Evolutionary conservation across 495 filamentous ascomycete genomes (phyloP), one percentile per base, ranked within the genome.

Genomic region (Articulospora tetracladia): DNA sequence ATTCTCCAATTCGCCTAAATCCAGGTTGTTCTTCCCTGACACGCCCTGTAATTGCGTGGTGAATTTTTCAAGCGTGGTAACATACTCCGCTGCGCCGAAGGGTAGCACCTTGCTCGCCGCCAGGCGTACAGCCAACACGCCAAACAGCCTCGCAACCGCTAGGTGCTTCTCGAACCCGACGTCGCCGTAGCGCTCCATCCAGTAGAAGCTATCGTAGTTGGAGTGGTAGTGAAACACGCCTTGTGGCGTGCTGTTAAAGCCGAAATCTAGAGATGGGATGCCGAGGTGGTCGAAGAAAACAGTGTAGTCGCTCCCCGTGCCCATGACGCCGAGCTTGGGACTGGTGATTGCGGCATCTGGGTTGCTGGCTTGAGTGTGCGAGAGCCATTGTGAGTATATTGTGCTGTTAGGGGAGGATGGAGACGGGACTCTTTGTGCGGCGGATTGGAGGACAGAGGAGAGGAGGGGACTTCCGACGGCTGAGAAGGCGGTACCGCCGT

Each of bases 131-230:
- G 47, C 22, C 20, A 27, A 50, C 10, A 66, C 20, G 3, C 25
- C 22, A 50, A 24, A 50, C 10, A 50, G 2, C 11, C 25, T 50
- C 22, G 47, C 90, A 66, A 97, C 83, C 15, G 85, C 73, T 60
- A 79, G 81, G 74, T 97, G 94, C 67, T 92, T 91, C 10, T 76
- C 69, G 68, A 96, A 96, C 23, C 82, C 86, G 0, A 90, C 88
- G 70, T 98, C 93, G 12, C 87, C 88, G 68, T 82, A 91, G 30
- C 79, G 80, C 19, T 79, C 70, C 87, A 96, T 92, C 89, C 91
- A 96, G 62, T 92, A 81, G 67, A 84, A 93, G 62, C 83, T 90
- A 72, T 97, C 94, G 74, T 94, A 96, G 77, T 94, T 97, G 72
- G 86, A 90, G 73, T 94, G 88, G 64, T 92, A 91, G n/a, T 93